Evolutionary conservation across 139 green algal species (phyloP).

Genomic region (Chlamydomonas incerta): DNA sequence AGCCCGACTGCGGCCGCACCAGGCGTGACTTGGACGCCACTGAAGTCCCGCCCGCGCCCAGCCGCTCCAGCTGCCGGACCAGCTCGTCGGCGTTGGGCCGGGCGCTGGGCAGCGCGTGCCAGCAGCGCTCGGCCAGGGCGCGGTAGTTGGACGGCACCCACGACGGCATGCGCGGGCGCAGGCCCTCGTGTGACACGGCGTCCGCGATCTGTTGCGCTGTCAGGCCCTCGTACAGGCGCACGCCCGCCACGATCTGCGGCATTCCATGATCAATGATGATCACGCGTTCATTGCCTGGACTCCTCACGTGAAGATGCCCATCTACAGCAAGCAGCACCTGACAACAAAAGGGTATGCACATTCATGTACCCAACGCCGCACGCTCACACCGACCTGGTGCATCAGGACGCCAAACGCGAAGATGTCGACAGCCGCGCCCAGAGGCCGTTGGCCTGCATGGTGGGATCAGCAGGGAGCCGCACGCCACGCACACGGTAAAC

Average conservation of each 20-base stretch:
- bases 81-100: slow-evolving; percentile 34
- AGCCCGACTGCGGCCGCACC: too few species aligned
- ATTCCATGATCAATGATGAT: too few species aligned
- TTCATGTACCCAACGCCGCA: too few species aligned
- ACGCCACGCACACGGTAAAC: too few species aligned
- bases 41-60: too few species aligned
- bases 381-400: not conserved
- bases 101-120: not conserved
- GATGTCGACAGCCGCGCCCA: not conserved
- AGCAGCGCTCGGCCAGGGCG: slow-evolving; percentile 12
- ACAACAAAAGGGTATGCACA: too few species aligned
- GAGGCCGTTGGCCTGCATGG: too few species aligned
- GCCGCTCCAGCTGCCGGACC: slow-evolving; percentile 6
- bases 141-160: slow-evolving; percentile 22
- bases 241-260: slow-evolving; percentile 25
- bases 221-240: slow-evolving; percentile 19
- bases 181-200: not conserved
- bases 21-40: too few species aligned
- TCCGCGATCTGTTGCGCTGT: not conserved
- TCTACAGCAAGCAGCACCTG: too few species aligned
- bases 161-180: slow-evolving; percentile 14
- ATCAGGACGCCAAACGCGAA: slow-evolving; percentile 27
- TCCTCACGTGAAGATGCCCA: too few species aligned
- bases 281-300: too few species aligned
- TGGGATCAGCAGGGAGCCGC: too few species aligned